phyloP scores from a whole-genome alignment of 2,329 filamentous ascomycete species.

The Fusarium lateritium region DNA sequence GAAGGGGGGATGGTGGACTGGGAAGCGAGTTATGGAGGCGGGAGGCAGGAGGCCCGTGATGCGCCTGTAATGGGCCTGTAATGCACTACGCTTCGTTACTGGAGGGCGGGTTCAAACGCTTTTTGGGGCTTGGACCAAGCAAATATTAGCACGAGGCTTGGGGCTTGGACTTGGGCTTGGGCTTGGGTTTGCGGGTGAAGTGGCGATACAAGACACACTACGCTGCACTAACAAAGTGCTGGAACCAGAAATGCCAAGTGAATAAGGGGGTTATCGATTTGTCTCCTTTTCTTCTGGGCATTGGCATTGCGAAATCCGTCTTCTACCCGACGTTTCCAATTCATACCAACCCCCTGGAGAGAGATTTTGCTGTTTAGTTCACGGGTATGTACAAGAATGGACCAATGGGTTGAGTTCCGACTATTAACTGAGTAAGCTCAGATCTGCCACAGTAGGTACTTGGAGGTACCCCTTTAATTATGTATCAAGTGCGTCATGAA shows the following conservation, averaged over 20 bases:
- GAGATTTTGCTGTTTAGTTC: neutral
- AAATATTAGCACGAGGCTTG: slow-evolving; percentile 5
- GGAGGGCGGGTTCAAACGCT: slow-evolving; percentile 30
- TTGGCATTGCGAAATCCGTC: slow-evolving; percentile 2
- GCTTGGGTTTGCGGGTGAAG: slow-evolving; percentile 3
- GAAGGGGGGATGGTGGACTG: neutral
- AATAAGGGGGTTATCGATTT: slow-evolving; percentile 26
- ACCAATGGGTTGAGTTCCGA: slow-evolving; percentile 23
- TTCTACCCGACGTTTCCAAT: neutral
- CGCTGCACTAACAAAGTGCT: neutral
- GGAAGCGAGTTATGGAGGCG: slow-evolving; percentile 31
- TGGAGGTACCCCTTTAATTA: slow-evolving; percentile 6
- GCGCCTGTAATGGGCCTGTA: neutral
- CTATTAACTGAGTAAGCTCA: slow-evolving; percentile 4
- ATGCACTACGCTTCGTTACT: slow-evolving; percentile 1
- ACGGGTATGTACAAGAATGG: neutral
- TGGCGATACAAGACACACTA: slow-evolving; percentile 15
- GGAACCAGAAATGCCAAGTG: slow-evolving; percentile 25
- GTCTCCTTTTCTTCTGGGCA: slow-evolving; percentile 18
- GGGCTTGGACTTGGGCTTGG: neutral
- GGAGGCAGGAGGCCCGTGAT: slow-evolving; percentile 32
- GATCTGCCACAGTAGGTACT: slow-evolving; percentile 3
- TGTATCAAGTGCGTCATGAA: slow-evolving; percentile 11
- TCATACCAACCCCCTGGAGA: slow-evolving; percentile 16
- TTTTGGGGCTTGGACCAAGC: slow-evolving; percentile 11